phyloP scores from a whole-genome alignment of 2,329 filamentous ascomycete species.

The Chaetomium strumarium region DNA sequence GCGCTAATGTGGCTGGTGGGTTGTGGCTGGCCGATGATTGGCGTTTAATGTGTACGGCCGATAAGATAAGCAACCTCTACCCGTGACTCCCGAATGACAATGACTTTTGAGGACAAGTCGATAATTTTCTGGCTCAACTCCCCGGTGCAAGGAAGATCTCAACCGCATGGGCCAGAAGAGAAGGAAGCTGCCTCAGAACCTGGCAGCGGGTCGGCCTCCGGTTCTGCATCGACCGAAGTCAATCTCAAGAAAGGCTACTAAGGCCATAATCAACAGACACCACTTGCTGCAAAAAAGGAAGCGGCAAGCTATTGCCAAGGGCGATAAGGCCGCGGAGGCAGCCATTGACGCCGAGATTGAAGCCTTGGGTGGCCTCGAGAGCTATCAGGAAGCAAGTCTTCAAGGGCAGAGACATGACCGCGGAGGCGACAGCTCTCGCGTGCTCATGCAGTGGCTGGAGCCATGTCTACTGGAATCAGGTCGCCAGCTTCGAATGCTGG shows the following conservation, averaged over 20 bases:
- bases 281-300: constrained; percentile 60
- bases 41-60: neutral
- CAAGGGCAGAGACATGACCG: constrained; percentile 60
- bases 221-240: constrained; percentile 46
- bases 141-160: neutral
- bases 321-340: constrained; percentile 44
- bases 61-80: constrained; percentile 14
- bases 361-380: constrained; percentile 53
- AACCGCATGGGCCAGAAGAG: constrained; percentile 42
- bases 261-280: constrained; percentile 58
- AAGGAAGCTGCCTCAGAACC: constrained; percentile 36
- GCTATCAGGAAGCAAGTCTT: constrained; percentile 63
- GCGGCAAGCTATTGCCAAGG: constrained; percentile 48
- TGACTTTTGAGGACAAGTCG: neutral
- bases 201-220: constrained; percentile 52
- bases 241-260: constrained; percentile 60
- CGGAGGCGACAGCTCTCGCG: constrained; percentile 60
- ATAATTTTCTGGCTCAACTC: neutral
- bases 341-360: constrained; percentile 48
- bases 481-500: constrained; percentile 60
- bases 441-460: constrained; percentile 59
- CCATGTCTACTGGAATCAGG: constrained; percentile 26
- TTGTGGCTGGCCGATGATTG: constrained; percentile 13
- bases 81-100: neutral
- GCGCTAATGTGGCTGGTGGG: constrained; percentile 16